Conservation (phyloP, 1,284 basidiomycete genomes). For the Microbotryomycetes sp. region DNA sequence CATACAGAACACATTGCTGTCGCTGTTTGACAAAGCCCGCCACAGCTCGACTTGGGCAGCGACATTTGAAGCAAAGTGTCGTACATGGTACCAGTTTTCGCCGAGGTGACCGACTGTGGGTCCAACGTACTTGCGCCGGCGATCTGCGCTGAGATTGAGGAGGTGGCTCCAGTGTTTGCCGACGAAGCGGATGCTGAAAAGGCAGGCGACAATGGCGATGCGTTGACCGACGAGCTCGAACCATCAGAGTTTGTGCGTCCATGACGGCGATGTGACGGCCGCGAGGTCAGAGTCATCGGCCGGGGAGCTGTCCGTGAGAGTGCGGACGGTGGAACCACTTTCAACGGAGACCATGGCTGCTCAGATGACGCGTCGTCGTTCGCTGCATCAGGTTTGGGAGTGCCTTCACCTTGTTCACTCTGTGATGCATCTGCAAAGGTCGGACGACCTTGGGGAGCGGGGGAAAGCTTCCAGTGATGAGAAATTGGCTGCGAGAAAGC, state of each 20-base stretch:
- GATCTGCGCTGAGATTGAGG: slow-evolving; percentile 14
- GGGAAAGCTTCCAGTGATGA: slow-evolving; percentile 5
- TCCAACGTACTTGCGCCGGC: slow-evolving; percentile 14
- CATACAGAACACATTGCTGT: slow-evolving; percentile 33
- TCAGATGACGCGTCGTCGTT: not conserved
- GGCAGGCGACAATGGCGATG: slow-evolving; percentile 25
- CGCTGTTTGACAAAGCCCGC: slow-evolving; percentile 25
- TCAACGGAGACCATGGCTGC: not conserved
- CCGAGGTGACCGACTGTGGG: slow-evolving; percentile 2
- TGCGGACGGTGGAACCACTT: not conserved
- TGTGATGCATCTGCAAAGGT: not conserved
- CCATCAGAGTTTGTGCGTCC: slow-evolving; percentile 14
- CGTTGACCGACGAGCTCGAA: slow-evolving; percentile 17
- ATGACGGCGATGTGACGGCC: slow-evolving; percentile 10
- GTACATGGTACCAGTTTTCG: not conserved
- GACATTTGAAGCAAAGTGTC: slow-evolving; percentile 8
- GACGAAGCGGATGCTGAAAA: slow-evolving; percentile 26
- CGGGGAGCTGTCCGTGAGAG: not conserved
- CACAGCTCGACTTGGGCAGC: slow-evolving; percentile 16
- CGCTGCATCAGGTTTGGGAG: not conserved
- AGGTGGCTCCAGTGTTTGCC: slow-evolving; percentile 7
- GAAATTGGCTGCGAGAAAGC: slow-evolving; percentile 21
- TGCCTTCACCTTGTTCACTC: not conserved
- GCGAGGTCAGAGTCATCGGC: not conserved
- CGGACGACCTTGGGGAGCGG: slow-evolving; percentile 6